Base-by-base conservation (phyloP, 2,329 filamentous ascomycete species). In the Aspergillus brunneoviolaceus region DNA sequence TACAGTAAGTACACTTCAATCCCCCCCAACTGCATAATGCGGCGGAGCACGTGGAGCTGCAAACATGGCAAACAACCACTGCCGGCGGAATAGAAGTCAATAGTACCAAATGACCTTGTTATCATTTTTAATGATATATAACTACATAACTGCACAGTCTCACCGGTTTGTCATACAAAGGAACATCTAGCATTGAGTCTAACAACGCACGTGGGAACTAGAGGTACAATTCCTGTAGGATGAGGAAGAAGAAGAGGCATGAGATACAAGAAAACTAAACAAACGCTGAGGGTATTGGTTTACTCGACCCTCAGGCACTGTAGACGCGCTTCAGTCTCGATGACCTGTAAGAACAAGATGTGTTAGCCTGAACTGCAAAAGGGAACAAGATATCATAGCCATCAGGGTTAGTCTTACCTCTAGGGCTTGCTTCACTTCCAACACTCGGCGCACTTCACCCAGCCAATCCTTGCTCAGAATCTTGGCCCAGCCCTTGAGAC, bases 381-480 rank as follows among this genome's bases (percentile, higher is more conserved):
- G 23, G 3, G 39, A 42, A 27, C 11, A 49, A n/a, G 25, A 25
- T 10, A 25, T n/a, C 11, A 29, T 16, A 12, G 49, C 35, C 60
- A 65, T 21, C 9, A 12, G 39, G 25, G 4, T 49, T 19, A 19
- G 39, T 85, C 88, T 87, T 78, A 96, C 95, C 78, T 99, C 95
- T 70, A 99, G 83, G 71, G 95, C 95, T 80, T 99, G 95, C 79
- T 91, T 89, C 65, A 98, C 95, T 80, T 99, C 95, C 71, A 99
- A 82, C 65, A 96, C 91, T 80, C 92, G 90, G 74, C 95, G 87
- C 63, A 92, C 90, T 82, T 99, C 95, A 55, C 84, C 85, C 67
- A 99, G 79, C 95, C 95, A 99, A 77, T 99, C 95, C 72, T 90
- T 88, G 78, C 91, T 96, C 73, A 99, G 80, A 47, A 93, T 94